These are phyloP conservation scores for Diaporthe sp. DNA, from an alignment of 2,329 filamentous ascomycete species.

Conservation along the genomic window DNA sequence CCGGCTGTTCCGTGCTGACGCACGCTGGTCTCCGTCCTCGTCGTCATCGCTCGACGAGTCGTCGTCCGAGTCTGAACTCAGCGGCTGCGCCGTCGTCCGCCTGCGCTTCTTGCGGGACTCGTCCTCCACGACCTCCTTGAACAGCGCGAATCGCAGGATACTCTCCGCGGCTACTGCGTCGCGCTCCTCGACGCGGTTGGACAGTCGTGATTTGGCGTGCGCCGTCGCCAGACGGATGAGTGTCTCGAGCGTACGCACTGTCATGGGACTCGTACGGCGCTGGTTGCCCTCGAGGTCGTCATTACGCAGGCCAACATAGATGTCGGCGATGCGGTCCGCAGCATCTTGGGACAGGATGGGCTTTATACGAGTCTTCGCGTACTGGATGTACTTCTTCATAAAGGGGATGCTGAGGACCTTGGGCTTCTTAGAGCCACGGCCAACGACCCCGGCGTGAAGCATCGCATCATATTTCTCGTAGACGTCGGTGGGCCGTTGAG, in stretches of 20 bases:
- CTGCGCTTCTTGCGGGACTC: slow-evolving; percentile 88
- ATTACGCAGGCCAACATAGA: slow-evolving; percentile 93
- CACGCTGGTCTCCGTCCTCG: slow-evolving; percentile 58
- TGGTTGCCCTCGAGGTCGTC: slow-evolving; percentile 97
- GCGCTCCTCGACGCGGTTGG: slow-evolving; percentile 87
- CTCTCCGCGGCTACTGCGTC: slow-evolving; percentile 90
- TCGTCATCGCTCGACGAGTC: slow-evolving; percentile 72
- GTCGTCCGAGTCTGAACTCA: slow-evolving; percentile 70
- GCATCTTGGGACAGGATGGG: slow-evolving; percentile 92
- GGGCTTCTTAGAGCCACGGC: slow-evolving; percentile 81
- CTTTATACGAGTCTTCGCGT: slow-evolving; percentile 92
- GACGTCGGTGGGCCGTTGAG: slow-evolving; percentile 85
- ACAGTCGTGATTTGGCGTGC: slow-evolving; percentile 92
- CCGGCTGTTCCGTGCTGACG: slow-evolving; percentile 54
- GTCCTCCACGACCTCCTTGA: slow-evolving; percentile 91
- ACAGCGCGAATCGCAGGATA: slow-evolving; percentile 93
- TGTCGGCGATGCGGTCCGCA: slow-evolving; percentile 89
- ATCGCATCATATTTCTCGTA: slow-evolving; percentile 97
- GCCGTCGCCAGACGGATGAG: slow-evolving; percentile 98
- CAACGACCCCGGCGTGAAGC: slow-evolving; percentile 92
- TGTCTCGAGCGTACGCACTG: slow-evolving; percentile 95
- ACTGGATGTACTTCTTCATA: slow-evolving; percentile 99
- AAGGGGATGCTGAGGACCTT: slow-evolving; percentile 97
- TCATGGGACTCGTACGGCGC: slow-evolving; percentile 93
- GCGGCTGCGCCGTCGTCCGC: slow-evolving; percentile 68